Percentiles rank a stretch among this genome's conserved stretches.
Evolutionary conservation across 768 basidiomycete genomes (phyloP).

Genomic region (Boletus edulis): DNA sequence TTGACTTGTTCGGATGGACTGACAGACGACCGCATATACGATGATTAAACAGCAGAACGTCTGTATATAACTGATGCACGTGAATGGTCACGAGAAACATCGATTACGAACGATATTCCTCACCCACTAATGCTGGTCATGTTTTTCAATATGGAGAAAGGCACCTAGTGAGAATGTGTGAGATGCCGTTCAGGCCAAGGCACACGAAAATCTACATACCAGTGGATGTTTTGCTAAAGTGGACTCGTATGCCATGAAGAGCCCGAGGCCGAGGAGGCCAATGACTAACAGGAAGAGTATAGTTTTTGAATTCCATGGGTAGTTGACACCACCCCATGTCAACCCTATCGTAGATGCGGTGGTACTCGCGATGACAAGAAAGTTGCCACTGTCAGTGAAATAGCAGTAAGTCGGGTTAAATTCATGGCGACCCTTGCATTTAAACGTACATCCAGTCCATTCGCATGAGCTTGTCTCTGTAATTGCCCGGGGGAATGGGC

Average conservation of each 20-base stretch:
- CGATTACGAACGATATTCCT: background rate
- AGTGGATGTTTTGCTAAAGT: conserved; percentile 26
- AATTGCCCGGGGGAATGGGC: conserved; percentile 30
- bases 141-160: conserved; percentile 24
- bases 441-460: conserved; percentile 45
- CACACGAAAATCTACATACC: conserved; percentile 16
- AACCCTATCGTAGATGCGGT: conserved; percentile 38
- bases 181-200: background rate
- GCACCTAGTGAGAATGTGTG: conserved; percentile 1
- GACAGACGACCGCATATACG: conserved; percentile 19
- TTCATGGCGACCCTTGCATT: background rate
- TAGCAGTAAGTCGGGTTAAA: background rate
- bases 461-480: conserved; percentile 35
- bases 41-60: conserved; percentile 20
- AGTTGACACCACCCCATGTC: conserved; percentile 47
- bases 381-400: conserved; percentile 36
- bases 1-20: background rate
- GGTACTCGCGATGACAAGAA: conserved; percentile 38
- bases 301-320: conserved; percentile 39
- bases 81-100: background rate
- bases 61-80: conserved; percentile 23
- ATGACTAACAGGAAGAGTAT: conserved; percentile 43
- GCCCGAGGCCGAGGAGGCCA: conserved; percentile 37
- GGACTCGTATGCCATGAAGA: conserved; percentile 42
- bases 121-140: conserved; percentile 29